Evolutionary conservation across 306 rosid species (phyloP).

Genomic region (Rosa chinensis): DNA sequence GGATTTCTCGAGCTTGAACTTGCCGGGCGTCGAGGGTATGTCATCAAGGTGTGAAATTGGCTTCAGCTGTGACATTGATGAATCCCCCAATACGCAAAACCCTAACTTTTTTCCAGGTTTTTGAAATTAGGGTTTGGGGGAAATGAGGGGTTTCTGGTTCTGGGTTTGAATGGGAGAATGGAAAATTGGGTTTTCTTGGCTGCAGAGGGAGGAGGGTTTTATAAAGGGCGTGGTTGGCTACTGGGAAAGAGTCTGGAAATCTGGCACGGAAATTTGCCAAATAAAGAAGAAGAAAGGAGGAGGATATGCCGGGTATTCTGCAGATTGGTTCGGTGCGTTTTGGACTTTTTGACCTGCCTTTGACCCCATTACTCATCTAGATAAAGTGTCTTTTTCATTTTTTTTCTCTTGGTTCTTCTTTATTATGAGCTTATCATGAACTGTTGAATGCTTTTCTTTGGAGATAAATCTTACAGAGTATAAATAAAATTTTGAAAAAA

Average conservation of each 20-base stretch:
- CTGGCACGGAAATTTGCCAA: neutral
- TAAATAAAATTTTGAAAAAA: neutral
- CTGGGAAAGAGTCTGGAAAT: neutral
- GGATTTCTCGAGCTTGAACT: conserved; percentile 65
- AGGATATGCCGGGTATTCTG: conserved; percentile 11
- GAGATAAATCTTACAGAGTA: neutral
- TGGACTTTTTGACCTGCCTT: neutral
- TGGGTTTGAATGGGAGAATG: neutral
- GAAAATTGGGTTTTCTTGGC: neutral
- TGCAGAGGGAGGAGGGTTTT: neutral
- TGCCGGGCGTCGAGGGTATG: conserved; percentile 76
- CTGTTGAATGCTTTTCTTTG: neutral
- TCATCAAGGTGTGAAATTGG: conserved; percentile 48
- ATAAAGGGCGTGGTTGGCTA: neutral
- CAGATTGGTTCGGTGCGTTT: neutral
- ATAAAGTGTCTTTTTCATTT: neutral
- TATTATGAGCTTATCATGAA: neutral
- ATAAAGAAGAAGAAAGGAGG: neutral
- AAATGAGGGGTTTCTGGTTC: too few relatives aligned
- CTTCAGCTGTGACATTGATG: conserved; percentile 57
- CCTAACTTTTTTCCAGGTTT: neutral
- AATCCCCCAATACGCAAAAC: neutral
- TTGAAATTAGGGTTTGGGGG: neutral
- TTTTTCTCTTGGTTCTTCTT: neutral
- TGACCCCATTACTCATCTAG: neutral